These are phyloP conservation scores for Psilocybe tampanensis DNA, from an alignment of 768 basidiomycete species.

Conservation along the genomic window DNA sequence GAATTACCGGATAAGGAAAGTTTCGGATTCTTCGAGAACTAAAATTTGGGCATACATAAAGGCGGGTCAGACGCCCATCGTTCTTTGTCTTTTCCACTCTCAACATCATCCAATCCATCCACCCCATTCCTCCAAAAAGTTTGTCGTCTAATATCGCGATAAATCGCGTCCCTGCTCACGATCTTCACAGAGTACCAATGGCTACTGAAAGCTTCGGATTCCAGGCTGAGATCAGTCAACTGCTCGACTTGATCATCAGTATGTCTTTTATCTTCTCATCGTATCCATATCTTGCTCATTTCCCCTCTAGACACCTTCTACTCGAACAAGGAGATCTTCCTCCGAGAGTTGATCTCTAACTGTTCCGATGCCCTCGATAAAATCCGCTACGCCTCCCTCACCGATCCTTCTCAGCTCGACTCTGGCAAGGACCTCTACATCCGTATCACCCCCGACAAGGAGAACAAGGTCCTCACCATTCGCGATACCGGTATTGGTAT, in stretches of 20 bases:
- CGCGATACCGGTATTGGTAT: slow-evolving; percentile 98
- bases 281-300: slow-evolving; percentile 1
- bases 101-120: slow-evolving; percentile 21
- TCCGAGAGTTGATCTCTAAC: slow-evolving; percentile 98
- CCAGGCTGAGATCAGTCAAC: slow-evolving; percentile 99
- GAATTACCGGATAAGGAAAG: slow-evolving; percentile 42
- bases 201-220: slow-evolving; percentile 90
- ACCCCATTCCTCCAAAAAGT: slow-evolving; percentile 21
- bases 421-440: slow-evolving; percentile 91
- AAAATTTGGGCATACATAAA: slow-evolving; percentile 43
- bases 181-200: slow-evolving; percentile 44
- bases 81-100: slow-evolving; percentile 26
- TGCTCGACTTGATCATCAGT: slow-evolving; percentile 99
- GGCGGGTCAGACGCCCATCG: slow-evolving; percentile 22
- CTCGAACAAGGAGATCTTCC: slow-evolving; percentile 99
- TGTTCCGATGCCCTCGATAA: slow-evolving; percentile 98
- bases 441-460: slow-evolving; percentile 94
- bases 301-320: slow-evolving; percentile 89
- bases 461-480: slow-evolving; percentile 87
- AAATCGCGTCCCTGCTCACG: slow-evolving; percentile 1
- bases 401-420: slow-evolving; percentile 90
- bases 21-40: slow-evolving; percentile 53
- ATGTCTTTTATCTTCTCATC: slow-evolving; percentile 30
- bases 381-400: slow-evolving; percentile 95
- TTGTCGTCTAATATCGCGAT: slow-evolving; percentile 6